Percentiles rank a stretch among this genome's conserved stretches.
These are phyloP conservation scores for Hydnomerulius pinastri DNA, from an alignment of 768 basidiomycete genomes.

Conservation along the genomic window DNA sequence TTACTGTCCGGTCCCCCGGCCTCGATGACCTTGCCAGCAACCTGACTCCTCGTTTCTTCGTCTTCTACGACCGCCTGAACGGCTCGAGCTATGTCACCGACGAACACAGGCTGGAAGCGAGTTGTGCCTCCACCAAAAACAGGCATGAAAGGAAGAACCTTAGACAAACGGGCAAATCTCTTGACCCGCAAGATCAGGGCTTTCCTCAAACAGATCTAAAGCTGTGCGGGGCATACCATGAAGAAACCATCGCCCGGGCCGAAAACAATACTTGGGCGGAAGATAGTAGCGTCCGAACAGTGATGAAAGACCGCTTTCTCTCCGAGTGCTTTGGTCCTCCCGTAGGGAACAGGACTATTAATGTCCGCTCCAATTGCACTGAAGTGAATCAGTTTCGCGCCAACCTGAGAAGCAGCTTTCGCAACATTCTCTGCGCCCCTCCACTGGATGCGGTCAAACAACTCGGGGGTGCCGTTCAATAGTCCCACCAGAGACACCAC, in stretches of 20 bases:
- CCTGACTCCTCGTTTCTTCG: constrained; percentile 32
- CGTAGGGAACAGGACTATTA: constrained; percentile 58
- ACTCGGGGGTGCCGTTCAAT: constrained; percentile 53
- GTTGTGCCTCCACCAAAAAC: constrained; percentile 72
- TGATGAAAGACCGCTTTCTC: constrained; percentile 53
- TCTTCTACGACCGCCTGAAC: constrained; percentile 59
- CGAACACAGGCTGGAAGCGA: constrained; percentile 74
- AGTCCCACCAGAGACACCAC: constrained; percentile 73
- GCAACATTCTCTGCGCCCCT: constrained; percentile 71
- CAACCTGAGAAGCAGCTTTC: constrained; percentile 46
- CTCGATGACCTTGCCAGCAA: constrained; percentile 49
- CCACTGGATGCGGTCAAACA: constrained; percentile 65
- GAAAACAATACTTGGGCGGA: constrained; percentile 74
- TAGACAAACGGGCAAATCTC: constrained; percentile 64
- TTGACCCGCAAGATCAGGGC: constrained; percentile 20
- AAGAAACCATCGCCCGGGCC: constrained; percentile 80
- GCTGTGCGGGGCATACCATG: constrained; percentile 45
- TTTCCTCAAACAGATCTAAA: background rate
- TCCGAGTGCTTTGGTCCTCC: constrained; percentile 61
- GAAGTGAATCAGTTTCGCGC: constrained; percentile 64
- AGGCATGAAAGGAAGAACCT: constrained; percentile 68
- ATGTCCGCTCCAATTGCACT: constrained; percentile 77
- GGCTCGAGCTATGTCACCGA: constrained; percentile 62
- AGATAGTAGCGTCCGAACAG: constrained; percentile 55
- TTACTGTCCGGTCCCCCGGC: constrained; percentile 52